Evolutionary conservation across 495 filamentous ascomycete genomes (phyloP).

Genomic region (Emericellopsis terricola): DNA sequence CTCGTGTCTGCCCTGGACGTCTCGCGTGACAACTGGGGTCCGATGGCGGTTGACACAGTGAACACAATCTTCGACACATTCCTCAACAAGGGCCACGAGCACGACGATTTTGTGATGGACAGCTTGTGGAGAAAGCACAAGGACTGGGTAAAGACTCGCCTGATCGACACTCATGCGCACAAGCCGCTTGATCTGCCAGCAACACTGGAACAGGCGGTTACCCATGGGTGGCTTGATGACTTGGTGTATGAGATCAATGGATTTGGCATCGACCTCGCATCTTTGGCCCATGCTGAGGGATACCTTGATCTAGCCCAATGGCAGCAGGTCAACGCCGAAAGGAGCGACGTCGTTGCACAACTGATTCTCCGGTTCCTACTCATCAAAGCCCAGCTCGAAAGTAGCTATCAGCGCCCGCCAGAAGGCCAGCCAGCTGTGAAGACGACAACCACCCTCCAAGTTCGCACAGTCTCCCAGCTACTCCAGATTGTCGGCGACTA

Average conservation of each 20-base stretch:
- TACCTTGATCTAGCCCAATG: slow-evolving; percentile 68
- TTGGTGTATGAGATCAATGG: slow-evolving; percentile 56
- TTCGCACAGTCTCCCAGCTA: slow-evolving; percentile 71
- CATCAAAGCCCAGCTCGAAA: slow-evolving; percentile 70
- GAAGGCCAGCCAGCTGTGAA: slow-evolving; percentile 35
- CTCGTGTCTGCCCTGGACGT: slow-evolving; percentile 57
- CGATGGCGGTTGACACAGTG: slow-evolving; percentile 34
- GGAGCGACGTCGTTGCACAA: slow-evolving; percentile 39
- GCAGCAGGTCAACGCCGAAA: slow-evolving; percentile 47
- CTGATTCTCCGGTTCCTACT: slow-evolving; percentile 55
- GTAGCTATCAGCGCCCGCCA: slow-evolving; percentile 44
- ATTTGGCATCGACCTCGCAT: slow-evolving; percentile 76
- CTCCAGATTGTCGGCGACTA: slow-evolving; percentile 60
- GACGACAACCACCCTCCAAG: slow-evolving; percentile 39
- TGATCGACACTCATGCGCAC: slow-evolving; percentile 61
- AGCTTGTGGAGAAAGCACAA: slow-evolving; percentile 79
- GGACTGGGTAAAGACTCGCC: slow-evolving; percentile 57
- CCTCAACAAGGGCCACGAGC: slow-evolving; percentile 23
- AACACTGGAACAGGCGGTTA: slow-evolving; percentile 67
- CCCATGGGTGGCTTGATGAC: slow-evolving; percentile 67
- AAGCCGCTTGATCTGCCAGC: slow-evolving; percentile 57
- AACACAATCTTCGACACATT: slow-evolving; percentile 33
- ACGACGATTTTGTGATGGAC: slow-evolving; percentile 71
- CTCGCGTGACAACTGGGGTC: slow-evolving; percentile 31
- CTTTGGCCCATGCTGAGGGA: slow-evolving; percentile 69